Percentiles rank a stretch among this genome's conserved stretches.
Evolutionary conservation across 805 yeast species (phyloP).

Genomic region (Spathaspora sp.): DNA sequence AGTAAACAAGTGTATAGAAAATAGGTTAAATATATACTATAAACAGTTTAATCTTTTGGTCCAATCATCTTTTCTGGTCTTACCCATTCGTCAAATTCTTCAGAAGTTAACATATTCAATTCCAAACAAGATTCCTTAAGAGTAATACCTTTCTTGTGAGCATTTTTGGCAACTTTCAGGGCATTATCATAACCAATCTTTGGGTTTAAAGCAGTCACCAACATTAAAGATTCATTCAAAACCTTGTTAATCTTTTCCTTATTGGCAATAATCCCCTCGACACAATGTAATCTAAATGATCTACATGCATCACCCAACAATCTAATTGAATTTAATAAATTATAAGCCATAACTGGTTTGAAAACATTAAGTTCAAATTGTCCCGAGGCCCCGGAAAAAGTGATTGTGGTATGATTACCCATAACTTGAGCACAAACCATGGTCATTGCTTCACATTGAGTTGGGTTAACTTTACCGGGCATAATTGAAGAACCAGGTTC

Average conservation of each 20-base stretch:
- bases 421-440: constrained; percentile 38
- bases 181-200: constrained; percentile 39
- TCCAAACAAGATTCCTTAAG: constrained; percentile 36
- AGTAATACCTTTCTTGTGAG: constrained; percentile 38
- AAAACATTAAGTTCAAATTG: constrained; percentile 39
- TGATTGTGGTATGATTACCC: constrained; percentile 37
- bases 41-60: constrained; percentile 20
- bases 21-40: too few relatives aligned
- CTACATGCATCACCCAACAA: constrained; percentile 31
- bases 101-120: constrained; percentile 27
- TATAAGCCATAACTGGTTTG: constrained; percentile 37
- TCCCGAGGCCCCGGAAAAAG: constrained; percentile 38
- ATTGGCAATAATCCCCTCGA: constrained; percentile 35
- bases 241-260: constrained; percentile 33
- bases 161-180: constrained; percentile 38
- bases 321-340: constrained; percentile 32
- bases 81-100: constrained; percentile 38
- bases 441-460: constrained; percentile 39
- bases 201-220: constrained; percentile 39
- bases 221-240: constrained; percentile 37
- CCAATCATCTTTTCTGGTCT: constrained; percentile 39
- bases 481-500: constrained; percentile 41
- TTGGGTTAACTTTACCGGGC: constrained; percentile 42
- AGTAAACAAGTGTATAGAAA: neutral
- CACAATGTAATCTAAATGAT: constrained; percentile 35